Evolutionary conservation across 805 yeast species (phyloP).

Genomic region (Cyberlindnera euphorbiiphila): DNA sequence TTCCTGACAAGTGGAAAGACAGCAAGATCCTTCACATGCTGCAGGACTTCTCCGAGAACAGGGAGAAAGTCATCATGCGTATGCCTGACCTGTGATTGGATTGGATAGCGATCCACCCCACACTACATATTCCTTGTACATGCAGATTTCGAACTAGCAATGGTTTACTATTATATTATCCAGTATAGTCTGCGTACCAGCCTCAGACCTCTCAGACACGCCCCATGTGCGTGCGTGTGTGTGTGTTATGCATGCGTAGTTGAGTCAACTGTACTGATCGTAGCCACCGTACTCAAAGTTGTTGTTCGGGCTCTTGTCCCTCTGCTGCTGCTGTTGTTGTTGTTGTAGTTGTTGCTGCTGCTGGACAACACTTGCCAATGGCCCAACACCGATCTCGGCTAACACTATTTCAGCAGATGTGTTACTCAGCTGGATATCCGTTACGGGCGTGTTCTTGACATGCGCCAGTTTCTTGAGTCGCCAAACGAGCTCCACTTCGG

Average conservation of each 20-base stretch:
- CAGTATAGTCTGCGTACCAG: too few relatives aligned
- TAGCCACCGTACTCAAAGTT: constrained; percentile 38
- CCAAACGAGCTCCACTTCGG: constrained; percentile 70
- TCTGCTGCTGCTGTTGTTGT: constrained; percentile 10
- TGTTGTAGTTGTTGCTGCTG: constrained; percentile 11
- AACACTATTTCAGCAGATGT: constrained; percentile 80
- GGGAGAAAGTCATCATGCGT: constrained; percentile 66
- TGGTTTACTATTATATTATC: too few relatives aligned
- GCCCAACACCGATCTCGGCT: constrained; percentile 80
- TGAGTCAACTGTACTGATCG: constrained; percentile 30
- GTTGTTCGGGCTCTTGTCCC: constrained; percentile 26
- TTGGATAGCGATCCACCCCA: too few relatives aligned
- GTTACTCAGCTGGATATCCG: constrained; percentile 42
- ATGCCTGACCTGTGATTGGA: constrained; percentile 82
- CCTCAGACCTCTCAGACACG: too few relatives aligned
- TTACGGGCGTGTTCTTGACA: constrained; percentile 37
- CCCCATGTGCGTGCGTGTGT: too few relatives aligned
- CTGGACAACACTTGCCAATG: constrained; percentile 44
- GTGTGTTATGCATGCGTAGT: too few relatives aligned
- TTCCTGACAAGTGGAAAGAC: constrained; percentile 83
- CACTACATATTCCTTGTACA: too few relatives aligned
- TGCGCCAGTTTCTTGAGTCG: constrained; percentile 52
- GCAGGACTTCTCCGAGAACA: constrained; percentile 72
- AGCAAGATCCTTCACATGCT: constrained; percentile 58
- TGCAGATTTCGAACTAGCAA: too few relatives aligned